Conservation (phyloP, 2,329 filamentous ascomycete species). For the Fusarium vanettenii region DNA sequence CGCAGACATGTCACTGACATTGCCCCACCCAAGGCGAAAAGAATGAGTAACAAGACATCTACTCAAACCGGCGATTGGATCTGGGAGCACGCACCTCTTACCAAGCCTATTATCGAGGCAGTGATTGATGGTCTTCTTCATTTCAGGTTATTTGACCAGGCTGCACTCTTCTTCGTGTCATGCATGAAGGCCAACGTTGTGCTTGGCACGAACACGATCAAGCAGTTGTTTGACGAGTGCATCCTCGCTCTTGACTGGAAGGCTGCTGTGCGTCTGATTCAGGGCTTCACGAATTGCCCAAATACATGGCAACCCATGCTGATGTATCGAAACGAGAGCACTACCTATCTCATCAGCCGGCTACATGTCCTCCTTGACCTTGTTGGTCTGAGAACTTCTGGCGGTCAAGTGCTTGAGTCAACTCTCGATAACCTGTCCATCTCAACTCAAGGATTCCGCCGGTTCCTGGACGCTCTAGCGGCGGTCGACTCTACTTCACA, state of each 20-base stretch:
- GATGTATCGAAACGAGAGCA: constrained; percentile 31
- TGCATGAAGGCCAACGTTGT: constrained; percentile 51
- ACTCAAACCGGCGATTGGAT: constrained; percentile 50
- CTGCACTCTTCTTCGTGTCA: constrained; percentile 55
- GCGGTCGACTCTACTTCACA: constrained; percentile 19
- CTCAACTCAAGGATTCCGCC: constrained; percentile 30
- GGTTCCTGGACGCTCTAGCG: constrained; percentile 40
- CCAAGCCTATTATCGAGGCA: constrained; percentile 55
- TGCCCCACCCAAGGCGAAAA: constrained; percentile 39
- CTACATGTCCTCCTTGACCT: constrained; percentile 51
- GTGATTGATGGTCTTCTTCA: constrained; percentile 62
- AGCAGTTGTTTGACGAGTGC: constrained; percentile 55
- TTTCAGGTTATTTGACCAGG: constrained; percentile 58
- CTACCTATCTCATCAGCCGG: constrained; percentile 46
- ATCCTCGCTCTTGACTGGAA: constrained; percentile 56
- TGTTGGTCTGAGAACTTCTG: constrained; percentile 44
- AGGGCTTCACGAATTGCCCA: constrained; percentile 40
- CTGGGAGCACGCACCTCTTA: constrained; percentile 54
- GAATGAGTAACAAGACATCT: constrained; percentile 43
- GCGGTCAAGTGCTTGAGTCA: constrained; percentile 9
- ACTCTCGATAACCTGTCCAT: constrained; percentile 44
- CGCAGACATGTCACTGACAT: constrained; percentile 50
- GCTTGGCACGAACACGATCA: constrained; percentile 48
- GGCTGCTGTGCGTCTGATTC: constrained; percentile 47
- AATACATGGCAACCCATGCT: constrained; percentile 45